These are phyloP conservation scores for Cryptococcus sp. DNA, from an alignment of 1,284 basidiomycete genomes.

Conservation along the genomic window DNA sequence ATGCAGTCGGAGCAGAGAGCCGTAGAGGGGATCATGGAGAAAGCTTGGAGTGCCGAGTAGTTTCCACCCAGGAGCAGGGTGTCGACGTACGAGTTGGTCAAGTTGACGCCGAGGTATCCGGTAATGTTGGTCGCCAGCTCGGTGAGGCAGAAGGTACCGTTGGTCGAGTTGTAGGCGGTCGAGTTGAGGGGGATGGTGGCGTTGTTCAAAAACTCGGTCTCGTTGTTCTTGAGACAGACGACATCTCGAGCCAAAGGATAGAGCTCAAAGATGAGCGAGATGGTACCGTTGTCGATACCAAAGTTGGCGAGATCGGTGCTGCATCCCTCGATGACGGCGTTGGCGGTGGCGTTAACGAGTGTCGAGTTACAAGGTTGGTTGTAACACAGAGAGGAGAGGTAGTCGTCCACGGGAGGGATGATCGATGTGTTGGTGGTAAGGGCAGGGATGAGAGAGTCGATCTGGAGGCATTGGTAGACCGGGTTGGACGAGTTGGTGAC, in stretches of 20 bases:
- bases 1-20: constrained; percentile 43
- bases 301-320: constrained; percentile 26
- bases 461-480: constrained; percentile 21
- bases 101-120: constrained; percentile 32
- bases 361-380: constrained; percentile 34
- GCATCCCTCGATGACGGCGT: constrained; percentile 28
- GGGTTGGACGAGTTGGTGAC: constrained; percentile 6
- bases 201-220: constrained; percentile 12
- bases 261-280: constrained; percentile 21
- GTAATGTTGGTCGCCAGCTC: constrained; percentile 33
- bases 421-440: constrained; percentile 28
- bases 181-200: constrained; percentile 17
- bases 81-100: constrained; percentile 32
- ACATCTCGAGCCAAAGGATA: constrained; percentile 43
- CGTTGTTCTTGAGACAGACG: constrained; percentile 36
- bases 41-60: constrained; percentile 18
- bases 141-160: constrained; percentile 39
- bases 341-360: constrained; percentile 28
- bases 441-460: constrained; percentile 17
- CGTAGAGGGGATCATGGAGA: constrained; percentile 21
- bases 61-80: constrained; percentile 27
- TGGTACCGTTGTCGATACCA: constrained; percentile 24
- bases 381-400: constrained; percentile 33
- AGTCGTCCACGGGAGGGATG: constrained; percentile 32
- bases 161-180: constrained; percentile 29